Base-by-base conservation (phyloP, 2,329 filamentous ascomycete species). In the Sarocladium strictum region DNA sequence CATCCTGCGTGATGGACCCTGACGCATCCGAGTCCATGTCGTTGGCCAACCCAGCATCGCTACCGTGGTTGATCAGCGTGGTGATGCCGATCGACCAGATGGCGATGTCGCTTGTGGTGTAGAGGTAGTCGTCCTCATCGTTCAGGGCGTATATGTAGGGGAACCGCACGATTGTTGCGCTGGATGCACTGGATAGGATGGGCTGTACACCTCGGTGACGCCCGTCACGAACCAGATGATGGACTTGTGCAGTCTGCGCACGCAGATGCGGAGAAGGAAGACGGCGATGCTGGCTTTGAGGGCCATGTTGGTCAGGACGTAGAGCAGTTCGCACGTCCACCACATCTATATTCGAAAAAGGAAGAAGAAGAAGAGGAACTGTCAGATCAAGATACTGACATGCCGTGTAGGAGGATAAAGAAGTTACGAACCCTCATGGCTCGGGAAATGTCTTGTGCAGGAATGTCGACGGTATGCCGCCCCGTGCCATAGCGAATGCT, bases 1-100 rank as follows among this genome's bases (percentile, higher is more conserved):
- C 59, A 10, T 61, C 50, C 35, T 54, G 23, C 21, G 55, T 63
- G n/a, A 51, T 37, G 3, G 27, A 35, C 10, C 53, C 50, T 3
- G 21, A 33, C 10, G 27, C 47, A 11, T 51, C 47, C 2, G 27
- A 17, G 10, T 23, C 33, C 15, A 6, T 32, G 17, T 53, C 50
- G 11, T 55, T 59, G 12, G 15, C 29, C 4, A 26, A n/a, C 11
- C 43, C 24, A 12, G 10, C 24, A 7, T 47, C 43, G 6, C 43
- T 21, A n/a, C 43, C 43, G 9, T 63, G 58, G 10, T 62, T 56
- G 6, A 64, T 63, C 14, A 63, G 38, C 2, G 62, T 63, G 1
- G 66, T 69, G 38, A 76, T 72, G 29, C 69, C 72, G 35, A 75
- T 74, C 1, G 70, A 74, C 73, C 73, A 76, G 54, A 76, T 71